phyloP scores from a whole-genome alignment of 805 yeast species.

The Zygoascus flipseniorum region DNA sequence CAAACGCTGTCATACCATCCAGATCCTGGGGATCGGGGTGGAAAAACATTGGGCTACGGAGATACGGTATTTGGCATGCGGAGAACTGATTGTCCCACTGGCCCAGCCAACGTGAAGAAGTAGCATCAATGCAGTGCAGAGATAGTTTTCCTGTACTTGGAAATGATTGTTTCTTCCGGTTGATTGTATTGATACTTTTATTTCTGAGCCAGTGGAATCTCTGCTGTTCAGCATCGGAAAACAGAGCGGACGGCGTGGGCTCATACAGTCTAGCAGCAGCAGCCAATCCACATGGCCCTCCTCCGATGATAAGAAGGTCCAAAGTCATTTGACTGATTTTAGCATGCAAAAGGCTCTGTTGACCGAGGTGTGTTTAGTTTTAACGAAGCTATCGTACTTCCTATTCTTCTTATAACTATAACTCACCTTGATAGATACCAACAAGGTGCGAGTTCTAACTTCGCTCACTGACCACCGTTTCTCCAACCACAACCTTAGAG shows the following conservation, averaged over 20 bases:
- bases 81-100: constrained; percentile 39
- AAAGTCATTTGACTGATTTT: constrained; percentile 6
- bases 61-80: constrained; percentile 34
- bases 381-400: too few relatives aligned
- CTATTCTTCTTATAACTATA: neutral
- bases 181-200: constrained; percentile 11
- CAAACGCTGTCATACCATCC: constrained; percentile 37
- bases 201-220: constrained; percentile 36
- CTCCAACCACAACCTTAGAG: neutral
- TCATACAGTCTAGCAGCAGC: constrained; percentile 37
- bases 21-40: constrained; percentile 39
- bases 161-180: neutral
- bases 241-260: constrained; percentile 35
- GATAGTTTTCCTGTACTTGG: constrained; percentile 15
- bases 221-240: constrained; percentile 41
- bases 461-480: neutral
- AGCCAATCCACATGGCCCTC: constrained; percentile 40
- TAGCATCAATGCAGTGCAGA: constrained; percentile 33
- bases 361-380: too few relatives aligned
- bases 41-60: constrained; percentile 42
- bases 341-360: too few relatives aligned
- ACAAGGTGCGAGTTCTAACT: neutral
- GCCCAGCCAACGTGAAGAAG: constrained; percentile 29
- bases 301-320: constrained; percentile 37
- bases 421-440: neutral